Percentiles rank a stretch among this genome's conserved stretches.
phyloP scores from a whole-genome alignment of 768 basidiomycete species.

The Amanita rubescens region DNA sequence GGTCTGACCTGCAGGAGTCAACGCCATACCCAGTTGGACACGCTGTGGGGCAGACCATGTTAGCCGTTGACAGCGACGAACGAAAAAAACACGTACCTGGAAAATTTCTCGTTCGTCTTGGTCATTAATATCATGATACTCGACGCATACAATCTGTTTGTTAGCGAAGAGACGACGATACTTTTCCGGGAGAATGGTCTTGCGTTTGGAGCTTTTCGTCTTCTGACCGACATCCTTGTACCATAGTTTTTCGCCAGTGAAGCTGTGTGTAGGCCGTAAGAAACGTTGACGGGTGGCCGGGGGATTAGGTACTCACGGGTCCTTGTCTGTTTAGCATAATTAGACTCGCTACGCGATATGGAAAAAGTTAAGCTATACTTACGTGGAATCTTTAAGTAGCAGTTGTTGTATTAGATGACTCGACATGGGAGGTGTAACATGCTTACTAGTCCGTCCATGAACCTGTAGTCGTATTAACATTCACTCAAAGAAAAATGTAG shows the following conservation, averaged over 20 bases:
- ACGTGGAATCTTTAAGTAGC: slow-evolving; percentile 46
- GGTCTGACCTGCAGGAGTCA: slow-evolving; percentile 44
- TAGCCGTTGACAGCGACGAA: background rate
- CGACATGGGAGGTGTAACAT: background rate
- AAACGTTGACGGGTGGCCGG: slow-evolving; percentile 12
- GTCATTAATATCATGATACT: slow-evolving; percentile 55
- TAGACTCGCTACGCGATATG: slow-evolving; percentile 5
- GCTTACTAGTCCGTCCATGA: slow-evolving; percentile 63
- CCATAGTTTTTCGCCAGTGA: slow-evolving; percentile 46
- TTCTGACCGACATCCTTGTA: slow-evolving; percentile 32
- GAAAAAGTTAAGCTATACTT: slow-evolving; percentile 19
- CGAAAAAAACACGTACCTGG: slow-evolving; percentile 40
- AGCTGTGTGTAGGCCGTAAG: slow-evolving; percentile 17
- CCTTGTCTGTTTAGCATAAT: slow-evolving; percentile 31
- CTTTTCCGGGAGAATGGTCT: slow-evolving; percentile 39
- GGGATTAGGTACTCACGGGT: slow-evolving; percentile 18
- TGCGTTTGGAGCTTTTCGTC: slow-evolving; percentile 14
- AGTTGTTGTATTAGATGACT: slow-evolving; percentile 1
- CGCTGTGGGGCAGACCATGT: slow-evolving; percentile 33
- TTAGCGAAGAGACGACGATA: slow-evolving; percentile 55
- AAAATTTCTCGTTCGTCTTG: slow-evolving; percentile 61
- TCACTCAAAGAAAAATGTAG: no score
- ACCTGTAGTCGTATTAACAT: no score
- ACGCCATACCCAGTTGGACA: slow-evolving; percentile 72
- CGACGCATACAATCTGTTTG: slow-evolving; percentile 79